phyloP scores from a whole-genome alignment of 371 early-diverging fungal genomes.

The Rhizomucor miehei region DNA sequence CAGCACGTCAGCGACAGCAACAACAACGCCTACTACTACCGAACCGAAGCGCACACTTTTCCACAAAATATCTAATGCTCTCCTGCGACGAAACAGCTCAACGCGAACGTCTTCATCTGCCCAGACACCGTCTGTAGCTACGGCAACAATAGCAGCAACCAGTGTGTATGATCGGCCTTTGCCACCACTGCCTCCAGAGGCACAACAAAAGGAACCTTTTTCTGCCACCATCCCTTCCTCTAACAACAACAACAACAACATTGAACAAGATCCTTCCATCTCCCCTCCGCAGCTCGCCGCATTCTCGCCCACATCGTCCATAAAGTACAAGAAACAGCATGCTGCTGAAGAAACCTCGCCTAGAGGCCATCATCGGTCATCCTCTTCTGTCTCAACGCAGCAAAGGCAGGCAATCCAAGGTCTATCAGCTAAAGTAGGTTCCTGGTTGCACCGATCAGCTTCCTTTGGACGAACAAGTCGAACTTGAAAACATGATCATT shows the following conservation, averaged over 20 bases:
- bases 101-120: not conserved
- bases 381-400: slow-evolving; percentile 5
- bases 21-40: not conserved
- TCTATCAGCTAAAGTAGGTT: slow-evolving; percentile 9
- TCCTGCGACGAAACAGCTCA: slow-evolving; percentile 8
- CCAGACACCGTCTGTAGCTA: too few species aligned
- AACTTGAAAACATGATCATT: slow-evolving; percentile 2
- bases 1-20: slow-evolving; percentile 2
- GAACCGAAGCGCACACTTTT: slow-evolving; percentile 7
- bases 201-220: slow-evolving; percentile 3
- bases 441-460: slow-evolving; percentile 18
- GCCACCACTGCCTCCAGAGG: slow-evolving; percentile 11
- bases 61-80: slow-evolving; percentile 17
- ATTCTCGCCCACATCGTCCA: not conserved
- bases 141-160: not conserved
- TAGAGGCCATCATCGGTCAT: slow-evolving; percentile 7
- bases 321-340: slow-evolving; percentile 5
- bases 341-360: slow-evolving; percentile 4
- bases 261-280: not conserved
- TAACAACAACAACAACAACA: not conserved
- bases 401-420: not conserved
- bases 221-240: too few species aligned
- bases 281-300: too few species aligned
- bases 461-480: slow-evolving; percentile 6
- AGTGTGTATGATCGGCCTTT: slow-evolving; percentile 4